Percentiles rank a stretch among this genome's conserved stretches.
Evolutionary conservation across 352 stramenopile genomes (phyloP).

Genomic region (Phytopythium mirpurense): DNA sequence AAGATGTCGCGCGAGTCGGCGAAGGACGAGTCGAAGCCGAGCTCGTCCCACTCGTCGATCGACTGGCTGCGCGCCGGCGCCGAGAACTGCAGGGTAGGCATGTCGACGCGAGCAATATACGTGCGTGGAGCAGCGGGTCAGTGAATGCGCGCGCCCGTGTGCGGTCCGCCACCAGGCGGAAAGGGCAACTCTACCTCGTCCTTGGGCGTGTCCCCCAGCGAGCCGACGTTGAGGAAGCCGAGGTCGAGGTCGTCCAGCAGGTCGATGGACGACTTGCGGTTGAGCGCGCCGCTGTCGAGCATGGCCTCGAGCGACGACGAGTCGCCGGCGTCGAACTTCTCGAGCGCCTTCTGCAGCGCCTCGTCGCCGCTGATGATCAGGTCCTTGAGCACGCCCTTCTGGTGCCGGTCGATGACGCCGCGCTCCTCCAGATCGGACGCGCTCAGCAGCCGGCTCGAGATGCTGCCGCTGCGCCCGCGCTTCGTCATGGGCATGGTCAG

Average conservation of each 20-base stretch:
- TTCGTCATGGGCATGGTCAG: constrained; percentile 88
- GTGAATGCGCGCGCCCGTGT: background rate
- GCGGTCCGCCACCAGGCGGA: background rate
- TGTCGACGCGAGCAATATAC: no score
- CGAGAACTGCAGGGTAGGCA: constrained; percentile 49
- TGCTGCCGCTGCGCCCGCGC: constrained; percentile 73
- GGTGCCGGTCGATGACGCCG: constrained; percentile 86
- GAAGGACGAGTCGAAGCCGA: constrained; percentile 83
- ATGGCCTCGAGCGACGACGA: constrained; percentile 80
- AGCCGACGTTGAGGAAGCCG: constrained; percentile 85
- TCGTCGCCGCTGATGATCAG: constrained; percentile 90
- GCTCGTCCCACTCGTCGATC: constrained; percentile 82
- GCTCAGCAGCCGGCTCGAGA: constrained; percentile 82
- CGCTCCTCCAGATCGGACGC: constrained; percentile 88
- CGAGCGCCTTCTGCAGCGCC: constrained; percentile 82
- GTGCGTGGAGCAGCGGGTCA: no score
- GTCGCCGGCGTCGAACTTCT: constrained; percentile 87
- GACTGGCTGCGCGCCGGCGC: constrained; percentile 61
- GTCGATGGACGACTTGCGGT: constrained; percentile 82
- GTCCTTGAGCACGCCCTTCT: constrained; percentile 91
- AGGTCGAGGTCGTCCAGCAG: constrained; percentile 83
- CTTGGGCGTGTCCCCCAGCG: constrained; percentile 78
- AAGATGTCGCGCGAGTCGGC: constrained; percentile 75
- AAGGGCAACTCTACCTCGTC: constrained; percentile 33
- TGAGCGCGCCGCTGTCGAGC: constrained; percentile 76